Evolutionary conservation across 2,329 filamentous ascomycete genomes (phyloP), one percentile per base, ranked within the genome.

Genomic region (Pezicula neosporulosa): DNA sequence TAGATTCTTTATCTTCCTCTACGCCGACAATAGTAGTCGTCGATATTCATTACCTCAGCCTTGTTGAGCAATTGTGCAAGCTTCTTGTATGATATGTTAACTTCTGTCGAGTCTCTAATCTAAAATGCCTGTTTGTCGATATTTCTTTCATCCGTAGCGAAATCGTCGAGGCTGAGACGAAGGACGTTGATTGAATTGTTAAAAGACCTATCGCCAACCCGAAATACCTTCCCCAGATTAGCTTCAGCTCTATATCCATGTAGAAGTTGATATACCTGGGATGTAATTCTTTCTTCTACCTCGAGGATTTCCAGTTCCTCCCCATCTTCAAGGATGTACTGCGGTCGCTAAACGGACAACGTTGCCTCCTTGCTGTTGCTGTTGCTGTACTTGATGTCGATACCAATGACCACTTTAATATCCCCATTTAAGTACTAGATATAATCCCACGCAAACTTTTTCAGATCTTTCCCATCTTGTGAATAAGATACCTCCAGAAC

Each of bases 61-160:
- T 52, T 52, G 16, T 56, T 47, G 21, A 56, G 53, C 50, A 50
- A 56, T 47, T 52, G 43, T 18, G 52, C 43, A 54, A 56, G 54
- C 51, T 52, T 37, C 47, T 24, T 8, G 38, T 53, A 56, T 50
- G 45, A 49, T 13, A 49, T 45, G 30, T 33, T 46, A 7, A 46
- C 19, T 24, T 16, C 44, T 46, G 15, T 5, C n/a, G n/a, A 30
- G 15, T 30, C 28, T 46, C 28, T 18, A 18, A 24, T 6, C 6
- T 46, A 4, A 15, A 46, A 33, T 27, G n/a, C n/a, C n/a, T n/a
- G n/a, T 30, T 46, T 33, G 44, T 16, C 18, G 18, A 38, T 46
- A 46, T 18, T 27, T 46, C 28, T n/a, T n/a, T n/a, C n/a, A 46
- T 24, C 19, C 24, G 45, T 43, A 45, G 24, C 28, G 21, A 53